A percentile compares a stretch with the other conserved stretches of the same genome.
phyloP scores from a whole-genome alignment of 768 basidiomycete species.

The Suillus hirtellus region DNA sequence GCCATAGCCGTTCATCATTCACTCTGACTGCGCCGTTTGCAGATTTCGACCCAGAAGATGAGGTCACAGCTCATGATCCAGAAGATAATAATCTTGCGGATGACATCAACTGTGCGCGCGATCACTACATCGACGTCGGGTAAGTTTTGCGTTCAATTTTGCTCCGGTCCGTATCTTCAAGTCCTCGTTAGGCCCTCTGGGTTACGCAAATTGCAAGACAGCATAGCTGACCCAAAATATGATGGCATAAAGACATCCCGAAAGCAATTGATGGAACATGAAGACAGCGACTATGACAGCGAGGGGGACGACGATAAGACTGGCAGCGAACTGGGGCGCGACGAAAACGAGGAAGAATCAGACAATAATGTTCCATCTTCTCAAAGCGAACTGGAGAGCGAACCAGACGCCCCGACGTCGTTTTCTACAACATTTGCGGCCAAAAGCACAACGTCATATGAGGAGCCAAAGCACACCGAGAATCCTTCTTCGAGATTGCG shows the following conservation, averaged over 20 bases:
- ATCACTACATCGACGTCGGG: slow-evolving; percentile 89
- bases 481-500: slow-evolving; percentile 56
- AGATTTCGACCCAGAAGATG: slow-evolving; percentile 81
- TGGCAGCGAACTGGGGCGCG: slow-evolving; percentile 13
- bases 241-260: slow-evolving; percentile 66
- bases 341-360: slow-evolving; percentile 17
- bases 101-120: slow-evolving; percentile 43
- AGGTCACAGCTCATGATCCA: slow-evolving; percentile 44
- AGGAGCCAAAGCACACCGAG: slow-evolving; percentile 22
- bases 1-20: slow-evolving; percentile 8
- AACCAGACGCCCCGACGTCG: neutral
- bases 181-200: slow-evolving; percentile 57
- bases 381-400: slow-evolving; percentile 17
- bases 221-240: slow-evolving; percentile 78
- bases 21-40: slow-evolving; percentile 15
- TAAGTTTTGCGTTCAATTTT: slow-evolving; percentile 35
- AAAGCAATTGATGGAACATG: slow-evolving; percentile 50
- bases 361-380: slow-evolving; percentile 12
- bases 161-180: slow-evolving; percentile 6
- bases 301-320: slow-evolving; percentile 30
- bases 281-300: slow-evolving; percentile 19
- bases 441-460: slow-evolving; percentile 17
- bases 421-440: slow-evolving; percentile 14
- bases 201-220: slow-evolving; percentile 64
- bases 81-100: slow-evolving; percentile 37